phyloP scores from a whole-genome alignment of 805 yeast genomes.

The Lipomyces mesembrius region DNA sequence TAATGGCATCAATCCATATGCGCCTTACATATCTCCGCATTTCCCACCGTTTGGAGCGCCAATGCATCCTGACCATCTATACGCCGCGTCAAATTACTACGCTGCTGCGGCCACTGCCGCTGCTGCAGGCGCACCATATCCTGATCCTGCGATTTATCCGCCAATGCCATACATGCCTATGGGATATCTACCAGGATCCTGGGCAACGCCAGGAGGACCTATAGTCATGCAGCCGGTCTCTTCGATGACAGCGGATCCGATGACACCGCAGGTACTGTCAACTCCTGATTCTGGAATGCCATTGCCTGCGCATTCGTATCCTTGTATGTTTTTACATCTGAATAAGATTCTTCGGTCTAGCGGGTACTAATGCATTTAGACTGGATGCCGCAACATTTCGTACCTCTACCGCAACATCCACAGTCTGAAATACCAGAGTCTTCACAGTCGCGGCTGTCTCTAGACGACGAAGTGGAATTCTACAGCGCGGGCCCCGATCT shows the following conservation, averaged over 20 bases:
- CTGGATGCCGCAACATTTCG: not conserved
- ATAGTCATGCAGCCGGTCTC: not conserved
- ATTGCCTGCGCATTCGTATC: not conserved
- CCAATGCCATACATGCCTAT: not conserved
- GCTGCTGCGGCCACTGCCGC: constrained; percentile 9
- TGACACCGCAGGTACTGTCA: not conserved
- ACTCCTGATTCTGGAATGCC: not conserved
- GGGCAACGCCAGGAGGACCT: not conserved
- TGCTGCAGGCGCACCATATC: not conserved
- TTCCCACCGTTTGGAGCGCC: not conserved
- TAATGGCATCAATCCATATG: not conserved
- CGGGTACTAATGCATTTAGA: not conserved
- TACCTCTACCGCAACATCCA: not conserved
- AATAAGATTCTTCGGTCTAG: not conserved
- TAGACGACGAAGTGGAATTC: constrained; percentile 15
- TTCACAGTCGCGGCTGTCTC: not conserved
- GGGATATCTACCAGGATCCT: not conserved
- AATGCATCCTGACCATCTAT: constrained; percentile 6
- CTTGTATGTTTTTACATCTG: not conserved
- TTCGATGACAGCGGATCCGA: not conserved
- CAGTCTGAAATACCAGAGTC: not conserved
- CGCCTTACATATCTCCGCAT: not conserved
- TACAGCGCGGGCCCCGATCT: constrained; percentile 18
- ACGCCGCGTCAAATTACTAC: constrained; percentile 8
- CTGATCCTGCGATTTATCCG: not conserved